Evolutionary conservation across 108 stramenopile genomes (phyloP), one percentile per base, ranked within the genome.

Genomic region (Cyclotella sp.): DNA sequence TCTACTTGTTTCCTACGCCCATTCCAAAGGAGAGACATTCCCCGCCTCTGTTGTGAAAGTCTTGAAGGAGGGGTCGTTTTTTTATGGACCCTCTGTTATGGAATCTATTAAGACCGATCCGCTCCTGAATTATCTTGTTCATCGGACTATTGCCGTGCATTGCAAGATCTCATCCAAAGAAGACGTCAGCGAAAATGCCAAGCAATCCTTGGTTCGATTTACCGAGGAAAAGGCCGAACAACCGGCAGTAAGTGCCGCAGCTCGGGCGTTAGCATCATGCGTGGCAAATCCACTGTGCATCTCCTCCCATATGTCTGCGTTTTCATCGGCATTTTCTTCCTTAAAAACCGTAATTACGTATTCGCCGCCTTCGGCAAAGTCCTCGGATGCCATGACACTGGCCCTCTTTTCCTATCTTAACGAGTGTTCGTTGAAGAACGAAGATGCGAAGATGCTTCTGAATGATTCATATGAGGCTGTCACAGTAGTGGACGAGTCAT

Each of bases 381-480:
- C 88, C 15, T 76, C 75, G 0, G 83, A 88, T 53, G 73, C 85
- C 6, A 49, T 94, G 0, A 55, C 80, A 2, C 69, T 76, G 11
- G 87, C 89, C 26, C 71, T 94, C 1, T 89, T 88, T 54, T 47
- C 54, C 13, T 78, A 85, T 22, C 82, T 89, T 42, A 93, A 93
- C 55, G 79, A 82, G 42, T 66, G 22, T 67, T 72, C 85, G 43
- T 44, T 75, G 55, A 65, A 76, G 61, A 47, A 63, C 46, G 79
- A 85, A 58, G 77, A 66, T 49, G 53, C 72, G 4, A 54, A 45
- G 40, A 22, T 24, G 34, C 42, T 82, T 27, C 54, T 76, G n/a
- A 85, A 87, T 30, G 78, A 77, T 45, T 66, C 81, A 15, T 62
- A 81, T 11, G 88, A 88, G 34, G 41, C 34, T 14, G 57, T 68